Base-by-base conservation (phyloP, 78 protist species). In the Dictyostelium capitatum region DNA sequence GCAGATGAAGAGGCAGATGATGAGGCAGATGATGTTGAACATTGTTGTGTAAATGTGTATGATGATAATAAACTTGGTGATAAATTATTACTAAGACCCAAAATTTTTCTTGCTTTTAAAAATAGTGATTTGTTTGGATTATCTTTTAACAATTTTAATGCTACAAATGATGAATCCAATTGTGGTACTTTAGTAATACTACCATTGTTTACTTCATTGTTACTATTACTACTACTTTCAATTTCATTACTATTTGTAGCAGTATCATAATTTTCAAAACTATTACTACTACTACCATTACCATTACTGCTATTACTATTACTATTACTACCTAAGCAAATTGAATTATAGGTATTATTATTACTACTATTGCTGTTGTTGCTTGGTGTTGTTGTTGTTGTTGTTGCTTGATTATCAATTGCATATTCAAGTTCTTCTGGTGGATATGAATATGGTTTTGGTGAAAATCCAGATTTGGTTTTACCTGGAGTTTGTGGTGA, bases 121-220 rank as follows among this genome's bases (percentile, higher is more conserved):
- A 74, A 84, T 41, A 84, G 41, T 57, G 91, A 57, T 72, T 74
- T 47, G 20, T 43, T 84, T 30, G 79, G 53, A 25, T 54, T 84
- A 46, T 73, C 82, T 43, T 59, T 84, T 9, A 84, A 25, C 10
- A 84, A 17, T 59, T 73, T 84, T 15, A 84, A 28, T 73, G 91
- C 82, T n/a, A 72, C 64, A n/a, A 74, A 73, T 74, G 91, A 84
- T 37, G 72, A 73, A 17, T 84, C 91, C 25, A 59, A 43, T 59
- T 37, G 74, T 65, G 54, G 53, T 81, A 62, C 53, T 59, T 28
- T 59, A 54, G 8, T 5, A 53, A 20, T 37, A 23, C 64, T 23
- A 20, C 53, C 50, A 32, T 25, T 75, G 5, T 6, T 67, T 67
- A 14, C 0, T 6, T 23, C 30, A 32, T 15, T 37, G 15, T 7